Evolutionary conservation across 495 filamentous ascomycete species (phyloP), one percentile per base, ranked within the genome.

Genomic region (Lichenothelia convexa): DNA sequence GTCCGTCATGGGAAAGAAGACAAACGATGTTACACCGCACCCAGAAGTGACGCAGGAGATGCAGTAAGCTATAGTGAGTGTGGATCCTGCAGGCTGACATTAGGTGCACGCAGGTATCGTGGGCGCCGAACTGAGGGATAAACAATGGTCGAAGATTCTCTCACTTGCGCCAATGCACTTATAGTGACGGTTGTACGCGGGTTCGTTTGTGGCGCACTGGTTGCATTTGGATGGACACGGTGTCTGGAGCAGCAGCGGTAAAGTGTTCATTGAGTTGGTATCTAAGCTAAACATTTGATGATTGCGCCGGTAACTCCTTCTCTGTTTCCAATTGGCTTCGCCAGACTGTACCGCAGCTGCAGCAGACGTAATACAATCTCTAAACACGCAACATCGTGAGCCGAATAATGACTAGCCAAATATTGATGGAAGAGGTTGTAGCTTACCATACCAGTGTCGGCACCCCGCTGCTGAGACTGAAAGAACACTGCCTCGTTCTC

Each of bases 331-430:
- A 13, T 2, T 9, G 24, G 9, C 15, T 45, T 31, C 34, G 40
- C 46, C 80, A 92, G 44, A 92, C 86, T 48, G 81, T 75, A 46
- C 82, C 83, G 55, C 89, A 97, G 17, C 70, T 68, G 62, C 80
- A 87, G 63, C 89, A 97, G 30, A 95, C 89, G 54, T 84, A 93
- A 58, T 93, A 97, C 9, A 97, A 70, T 85, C 86, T 93, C 86
- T 95, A 43, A 27, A 38, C 22, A 40, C n/a, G n/a, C n/a, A n/a
- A n/a, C n/a, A n/a, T n/a, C n/a, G n/a, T n/a, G n/a, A n/a, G n/a
- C n/a, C n/a, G n/a, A n/a, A n/a, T n/a, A n/a, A n/a, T n/a, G n/a
- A n/a, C n/a, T n/a, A n/a, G n/a, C n/a, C n/a, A n/a, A n/a, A n/a
- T n/a, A n/a, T n/a, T n/a, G n/a, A 4, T 32, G 17, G 39, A 42